phyloP scores from a whole-genome alignment of 2,329 filamentous ascomycete species.

The Dothistroma septosporum region DNA sequence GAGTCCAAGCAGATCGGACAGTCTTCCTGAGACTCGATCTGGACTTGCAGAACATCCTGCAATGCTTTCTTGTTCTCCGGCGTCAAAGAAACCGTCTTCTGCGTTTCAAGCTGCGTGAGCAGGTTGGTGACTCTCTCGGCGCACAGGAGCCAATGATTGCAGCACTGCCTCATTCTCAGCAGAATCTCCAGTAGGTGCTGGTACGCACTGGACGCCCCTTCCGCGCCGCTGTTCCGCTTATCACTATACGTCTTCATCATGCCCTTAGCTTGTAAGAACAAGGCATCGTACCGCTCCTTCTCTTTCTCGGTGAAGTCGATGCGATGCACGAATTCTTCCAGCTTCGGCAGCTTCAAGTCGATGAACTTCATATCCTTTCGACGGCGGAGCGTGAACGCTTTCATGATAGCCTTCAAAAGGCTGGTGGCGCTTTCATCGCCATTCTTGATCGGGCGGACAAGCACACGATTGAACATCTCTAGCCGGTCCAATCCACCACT shows the following conservation, averaged over 20 bases:
- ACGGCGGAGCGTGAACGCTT: constrained; percentile 72
- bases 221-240: constrained; percentile 13
- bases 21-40: constrained; percentile 75
- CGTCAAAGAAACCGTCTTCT: constrained; percentile 65
- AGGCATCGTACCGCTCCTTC: constrained; percentile 69
- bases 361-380: constrained; percentile 87
- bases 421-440: constrained; percentile 56
- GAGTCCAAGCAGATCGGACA: constrained; percentile 77
- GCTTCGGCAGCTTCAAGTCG: constrained; percentile 70
- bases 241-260: constrained; percentile 54
- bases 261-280: constrained; percentile 72
- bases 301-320: constrained; percentile 72
- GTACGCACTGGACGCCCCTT: constrained; percentile 52
- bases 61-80: constrained; percentile 67
- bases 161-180: constrained; percentile 77
- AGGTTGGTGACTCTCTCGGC: constrained; percentile 70
- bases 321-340: constrained; percentile 73
- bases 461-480: constrained; percentile 67
- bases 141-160: constrained; percentile 84
- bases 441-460: constrained; percentile 63
- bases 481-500: constrained; percentile 70
- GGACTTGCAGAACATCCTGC: constrained; percentile 70
- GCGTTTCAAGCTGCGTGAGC: constrained; percentile 62
- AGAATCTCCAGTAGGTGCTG: constrained; percentile 75
- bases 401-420: constrained; percentile 72